Base-by-base conservation (phyloP, 768 basidiomycete genomes). In the Naganishia kalamii region DNA sequence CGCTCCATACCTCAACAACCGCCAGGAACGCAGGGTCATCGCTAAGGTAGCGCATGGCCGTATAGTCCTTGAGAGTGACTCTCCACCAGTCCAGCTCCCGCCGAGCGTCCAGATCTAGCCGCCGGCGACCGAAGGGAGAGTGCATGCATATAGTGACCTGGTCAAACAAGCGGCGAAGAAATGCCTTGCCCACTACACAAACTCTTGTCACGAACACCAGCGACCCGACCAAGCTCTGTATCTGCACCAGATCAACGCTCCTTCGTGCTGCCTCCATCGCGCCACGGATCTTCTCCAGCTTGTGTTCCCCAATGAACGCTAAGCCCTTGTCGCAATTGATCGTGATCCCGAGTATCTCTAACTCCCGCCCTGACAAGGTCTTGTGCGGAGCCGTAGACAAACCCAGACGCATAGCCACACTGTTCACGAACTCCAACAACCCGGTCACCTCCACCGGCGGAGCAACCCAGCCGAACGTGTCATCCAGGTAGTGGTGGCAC, bases 1-100 rank as follows among this genome's bases (percentile, higher is more conserved):
- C 62, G 48, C 63, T 52, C 66, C 66, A 67, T 11, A 67, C 23
- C 27, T 67, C 37, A 25, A 63, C 25, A 12, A 49, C 47, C 25
- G 47, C n/a, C 12, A 49, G 47, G 12, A 27, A 49, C 27, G n/a
- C 19, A 12, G 47, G 47, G 27, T 49, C 21, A 27, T 49, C 47
- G 4, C n/a, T 27, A 25, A 49, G 47, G 27, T 49, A 49, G 13
- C 25, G 19, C n/a, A 49, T 27, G n/a, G 47, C 47, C 47, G n/a
- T 49, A 27, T 23, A 49, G 19, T 27, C 47, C 8, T 27, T 12
- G 5, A 49, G 47, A 17, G 47, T 49, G 12, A 21, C 47, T 12
- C n/a, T 12, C 47, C 47, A 49, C 47, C 47, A 49, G n/a, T 27
- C n/a, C 47, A 27, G 21, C 27, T 49, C 47, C 27, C 47, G n/a